A percentile compares a stretch with the other conserved stretches of the same genome.
These are phyloP conservation scores for Saccharomycopsis babjevae DNA, from an alignment of 805 yeast genomes.

Conservation along the genomic window DNA sequence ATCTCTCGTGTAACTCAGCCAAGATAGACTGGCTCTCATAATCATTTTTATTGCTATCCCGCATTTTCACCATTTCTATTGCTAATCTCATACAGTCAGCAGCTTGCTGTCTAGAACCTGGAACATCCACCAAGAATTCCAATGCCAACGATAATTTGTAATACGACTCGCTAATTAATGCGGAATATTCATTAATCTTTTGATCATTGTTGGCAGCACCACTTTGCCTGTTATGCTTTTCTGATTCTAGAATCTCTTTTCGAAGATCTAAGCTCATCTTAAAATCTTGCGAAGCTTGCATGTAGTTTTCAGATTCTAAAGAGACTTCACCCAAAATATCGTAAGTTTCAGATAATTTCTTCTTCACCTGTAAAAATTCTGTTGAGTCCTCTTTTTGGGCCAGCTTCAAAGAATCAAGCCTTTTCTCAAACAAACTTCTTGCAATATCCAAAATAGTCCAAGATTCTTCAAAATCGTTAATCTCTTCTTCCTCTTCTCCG, in stretches of 20 bases:
- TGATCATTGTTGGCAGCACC: not conserved
- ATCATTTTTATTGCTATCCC: conserved; percentile 24
- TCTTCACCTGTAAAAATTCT: conserved; percentile 29
- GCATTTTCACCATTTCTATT: conserved; percentile 35
- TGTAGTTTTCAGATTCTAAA: conserved; percentile 78
- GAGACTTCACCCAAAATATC: conserved; percentile 84
- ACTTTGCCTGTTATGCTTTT: not conserved
- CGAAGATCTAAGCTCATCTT: conserved; percentile 46
- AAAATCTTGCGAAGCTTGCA: conserved; percentile 67
- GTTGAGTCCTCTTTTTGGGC: conserved; percentile 23
- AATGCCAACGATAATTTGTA: conserved; percentile 71
- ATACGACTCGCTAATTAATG: conserved; percentile 65
- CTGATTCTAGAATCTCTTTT: conserved; percentile 32
- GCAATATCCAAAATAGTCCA: conserved; percentile 82
- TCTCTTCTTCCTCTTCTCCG: conserved; percentile 23
- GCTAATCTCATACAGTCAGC: conserved; percentile 47
- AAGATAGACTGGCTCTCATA: conserved; percentile 35
- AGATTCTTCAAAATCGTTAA: conserved; percentile 56
- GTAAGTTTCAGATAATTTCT: conserved; percentile 61
- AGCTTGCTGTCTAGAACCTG: conserved; percentile 38
- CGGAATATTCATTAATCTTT: conserved; percentile 26
- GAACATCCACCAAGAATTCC: conserved; percentile 56
- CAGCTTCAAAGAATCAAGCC: conserved; percentile 26
- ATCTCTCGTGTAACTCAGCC: conserved; percentile 45
- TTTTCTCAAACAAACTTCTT: conserved; percentile 49